phyloP scores from a whole-genome alignment of 352 stramenopile genomes.

The Aphanomyces stellatus region DNA sequence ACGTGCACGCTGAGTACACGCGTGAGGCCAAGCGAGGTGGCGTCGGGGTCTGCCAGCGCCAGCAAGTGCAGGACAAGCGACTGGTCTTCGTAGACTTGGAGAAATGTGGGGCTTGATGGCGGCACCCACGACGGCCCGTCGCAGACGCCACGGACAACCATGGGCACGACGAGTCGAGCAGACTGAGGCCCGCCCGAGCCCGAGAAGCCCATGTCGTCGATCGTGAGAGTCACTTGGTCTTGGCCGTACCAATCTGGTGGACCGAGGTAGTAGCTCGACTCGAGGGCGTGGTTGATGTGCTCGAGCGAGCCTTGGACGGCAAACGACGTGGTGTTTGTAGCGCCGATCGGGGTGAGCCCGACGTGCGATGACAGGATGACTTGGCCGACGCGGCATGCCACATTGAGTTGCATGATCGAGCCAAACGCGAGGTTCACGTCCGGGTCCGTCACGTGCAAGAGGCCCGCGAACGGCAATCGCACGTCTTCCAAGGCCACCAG shows the following conservation, averaged over 20 bases:
- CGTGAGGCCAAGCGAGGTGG: slow-evolving; percentile 21
- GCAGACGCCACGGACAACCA: slow-evolving; percentile 46
- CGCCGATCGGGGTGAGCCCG: slow-evolving; percentile 25
- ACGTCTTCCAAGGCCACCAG: slow-evolving; percentile 33
- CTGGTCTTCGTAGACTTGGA: slow-evolving; percentile 33
- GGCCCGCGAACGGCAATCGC: slow-evolving; percentile 23
- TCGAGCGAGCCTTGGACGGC: slow-evolving; percentile 37
- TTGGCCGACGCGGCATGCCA: slow-evolving; percentile 23
- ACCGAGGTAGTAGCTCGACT: slow-evolving; percentile 41
- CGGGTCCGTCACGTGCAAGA: slow-evolving; percentile 20
- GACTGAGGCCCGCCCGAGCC: neutral
- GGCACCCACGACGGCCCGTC: slow-evolving; percentile 36
- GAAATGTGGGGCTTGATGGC: neutral
- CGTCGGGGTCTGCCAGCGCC: slow-evolving; percentile 28
- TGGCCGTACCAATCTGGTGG: slow-evolving; percentile 45
- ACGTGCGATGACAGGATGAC: slow-evolving; percentile 23
- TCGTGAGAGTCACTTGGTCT: slow-evolving; percentile 34
- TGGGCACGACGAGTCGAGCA: slow-evolving; percentile 22
- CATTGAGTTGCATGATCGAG: slow-evolving; percentile 29
- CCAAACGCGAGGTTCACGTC: slow-evolving; percentile 23
- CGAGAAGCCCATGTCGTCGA: slow-evolving; percentile 15
- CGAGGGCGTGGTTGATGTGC: slow-evolving; percentile 46
- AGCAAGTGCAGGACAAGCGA: slow-evolving; percentile 32
- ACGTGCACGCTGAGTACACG: slow-evolving; percentile 33
- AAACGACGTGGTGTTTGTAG: slow-evolving; percentile 20